Evolutionary conservation across 352 stramenopile species (phyloP), one percentile per base, ranked within the genome.

Genomic region (Elongisporangium undulatum): DNA sequence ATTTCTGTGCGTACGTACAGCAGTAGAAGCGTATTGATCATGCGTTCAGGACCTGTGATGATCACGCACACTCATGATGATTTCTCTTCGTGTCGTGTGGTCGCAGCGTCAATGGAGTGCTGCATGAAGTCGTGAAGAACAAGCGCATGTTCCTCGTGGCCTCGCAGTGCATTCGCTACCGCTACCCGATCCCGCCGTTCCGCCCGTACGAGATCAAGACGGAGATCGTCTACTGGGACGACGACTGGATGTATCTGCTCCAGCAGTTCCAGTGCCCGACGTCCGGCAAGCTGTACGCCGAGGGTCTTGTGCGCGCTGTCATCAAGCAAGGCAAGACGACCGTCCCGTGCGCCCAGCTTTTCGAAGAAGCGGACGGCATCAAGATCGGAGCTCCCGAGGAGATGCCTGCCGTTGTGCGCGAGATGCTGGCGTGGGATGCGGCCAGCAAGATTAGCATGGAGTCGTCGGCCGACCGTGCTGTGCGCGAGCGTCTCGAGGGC

Each of bases 1-100:
- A 92, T 56, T 84, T 91, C 51, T 75, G 67, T 17, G 79, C 79
- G 78, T 91, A 69, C 53, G 73, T 84, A n/a, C n/a, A n/a, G n/a
- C n/a, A n/a, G n/a, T n/a, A 54, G 19, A 54, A 2, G 41, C 26
- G 15, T n/a, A 10, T 8, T 19, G 26, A 19, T 21, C 19, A 26
- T 45, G 13, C 16, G 2, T 34, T 2, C 0, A 22, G 22, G 38
- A 48, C 13, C 38, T 29, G 10, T n/a, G 34, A 12, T 50, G 51
- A 21, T 22, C 34, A 21, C 54, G 22, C 21, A 39, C 20, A 49
- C 49, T 52, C 0, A 21, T 23, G n/a, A 52, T 52, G 17, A n/a
- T 5, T 52, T 52, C n/a, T 41, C 21, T 58, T 24, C 23, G 9
- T 61, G 52, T 29, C 58, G 45, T 59, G 13, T 3, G 17, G 12